A percentile compares a stretch with the other conserved stretches of the same genome.
Conservation (phyloP, 2,329 filamentous ascomycete genomes). For the Fusarium sp. region DNA sequence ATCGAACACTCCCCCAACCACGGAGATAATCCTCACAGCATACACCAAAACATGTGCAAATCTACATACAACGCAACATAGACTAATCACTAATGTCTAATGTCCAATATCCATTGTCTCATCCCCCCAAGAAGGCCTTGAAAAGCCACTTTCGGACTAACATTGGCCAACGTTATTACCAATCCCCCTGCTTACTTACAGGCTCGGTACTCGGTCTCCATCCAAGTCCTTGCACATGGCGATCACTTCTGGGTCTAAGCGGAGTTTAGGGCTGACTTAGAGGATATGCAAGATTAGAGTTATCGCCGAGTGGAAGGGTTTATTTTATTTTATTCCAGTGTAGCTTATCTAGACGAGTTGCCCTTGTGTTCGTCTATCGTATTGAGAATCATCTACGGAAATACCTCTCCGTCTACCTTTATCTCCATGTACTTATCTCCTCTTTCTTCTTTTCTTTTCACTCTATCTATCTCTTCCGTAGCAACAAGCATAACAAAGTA, state of each 20-base stretch:
- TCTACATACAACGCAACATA: neutral
- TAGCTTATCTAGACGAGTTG: neutral
- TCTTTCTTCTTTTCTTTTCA: too few species aligned
- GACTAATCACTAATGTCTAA: neutral
- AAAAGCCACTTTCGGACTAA: conserved; percentile 39
- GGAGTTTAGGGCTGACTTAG: conserved; percentile 46
- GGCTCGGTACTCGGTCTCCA: conserved; percentile 30
- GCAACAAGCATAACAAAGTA: neutral
- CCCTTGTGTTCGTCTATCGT: too few species aligned
- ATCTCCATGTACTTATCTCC: neutral
- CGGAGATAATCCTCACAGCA: conserved; percentile 11
- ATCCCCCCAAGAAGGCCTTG: neutral
- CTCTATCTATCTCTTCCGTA: neutral
- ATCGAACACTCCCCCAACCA: neutral
- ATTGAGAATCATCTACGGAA: too few species aligned
- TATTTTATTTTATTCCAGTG: neutral
- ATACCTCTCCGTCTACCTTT: too few species aligned
- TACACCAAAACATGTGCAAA: neutral
- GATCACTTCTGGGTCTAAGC: conserved; percentile 29
- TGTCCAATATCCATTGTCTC: neutral
- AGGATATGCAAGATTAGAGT: conserved; percentile 38
- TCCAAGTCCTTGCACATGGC: neutral
- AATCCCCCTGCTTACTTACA: conserved; percentile 30
- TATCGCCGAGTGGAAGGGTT: neutral
- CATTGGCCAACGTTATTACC: conserved; percentile 39